Percentiles rank a stretch among this genome's conserved stretches.
phyloP scores from a whole-genome alignment of 2,329 filamentous ascomycete genomes.

The Keithomyces neogunnii region DNA sequence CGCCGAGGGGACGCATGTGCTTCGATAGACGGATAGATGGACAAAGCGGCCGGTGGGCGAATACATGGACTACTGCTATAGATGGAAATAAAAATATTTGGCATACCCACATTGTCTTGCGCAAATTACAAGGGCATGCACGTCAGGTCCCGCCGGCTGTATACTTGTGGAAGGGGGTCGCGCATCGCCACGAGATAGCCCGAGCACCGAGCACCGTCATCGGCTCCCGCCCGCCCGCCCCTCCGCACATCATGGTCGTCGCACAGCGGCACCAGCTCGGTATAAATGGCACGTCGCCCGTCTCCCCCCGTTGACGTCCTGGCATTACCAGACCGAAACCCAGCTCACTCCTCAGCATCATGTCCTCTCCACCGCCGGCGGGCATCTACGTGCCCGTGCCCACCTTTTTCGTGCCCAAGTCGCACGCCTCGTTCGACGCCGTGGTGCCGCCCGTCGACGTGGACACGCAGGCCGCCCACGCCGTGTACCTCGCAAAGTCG shows the following conservation, averaged over 20 bases:
- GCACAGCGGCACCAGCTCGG: background rate
- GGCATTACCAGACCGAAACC: background rate
- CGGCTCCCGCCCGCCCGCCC: background rate
- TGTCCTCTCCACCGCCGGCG: conserved; percentile 34
- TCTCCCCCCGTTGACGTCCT: background rate
- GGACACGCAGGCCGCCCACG: conserved; percentile 48
- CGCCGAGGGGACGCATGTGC: conserved; percentile 58
- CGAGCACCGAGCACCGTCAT: conserved; percentile 7
- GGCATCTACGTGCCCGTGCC: conserved; percentile 54
- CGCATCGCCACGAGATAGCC: conserved; percentile 4
- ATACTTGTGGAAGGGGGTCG: background rate
- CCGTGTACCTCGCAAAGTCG: conserved; percentile 48
- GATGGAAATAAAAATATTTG: too few species aligned
- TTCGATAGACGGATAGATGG: conserved; percentile 20
- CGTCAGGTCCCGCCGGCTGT: background rate
- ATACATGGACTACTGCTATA: background rate
- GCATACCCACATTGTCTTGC: background rate
- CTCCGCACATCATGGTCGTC: background rate
- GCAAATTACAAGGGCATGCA: background rate
- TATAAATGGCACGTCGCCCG: background rate
- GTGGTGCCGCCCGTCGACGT: conserved; percentile 46
- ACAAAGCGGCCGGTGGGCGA: background rate
- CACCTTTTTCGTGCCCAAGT: conserved; percentile 50
- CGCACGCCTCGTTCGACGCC: conserved; percentile 30
- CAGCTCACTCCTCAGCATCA: background rate